Percentiles rank a stretch among this genome's conserved stretches.
Evolutionary conservation across 2,329 filamentous ascomycete species (phyloP).

Genomic region (Trichophyton benhamiae): DNA sequence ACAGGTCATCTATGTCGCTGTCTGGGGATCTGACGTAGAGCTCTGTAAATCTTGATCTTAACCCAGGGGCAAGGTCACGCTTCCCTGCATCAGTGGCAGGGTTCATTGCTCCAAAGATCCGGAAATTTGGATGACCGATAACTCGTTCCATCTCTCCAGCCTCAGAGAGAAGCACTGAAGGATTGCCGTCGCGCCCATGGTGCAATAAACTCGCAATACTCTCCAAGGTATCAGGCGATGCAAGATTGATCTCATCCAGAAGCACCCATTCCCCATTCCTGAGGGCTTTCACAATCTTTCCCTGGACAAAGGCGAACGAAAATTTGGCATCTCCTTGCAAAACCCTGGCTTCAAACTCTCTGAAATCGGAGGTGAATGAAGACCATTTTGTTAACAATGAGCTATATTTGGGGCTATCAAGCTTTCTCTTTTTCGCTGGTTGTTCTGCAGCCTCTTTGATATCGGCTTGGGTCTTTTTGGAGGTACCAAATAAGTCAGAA

Average conservation of each 20-base stretch:
- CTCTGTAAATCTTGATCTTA: constrained; percentile 88
- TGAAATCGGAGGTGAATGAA: constrained; percentile 59
- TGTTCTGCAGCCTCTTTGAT: constrained; percentile 36
- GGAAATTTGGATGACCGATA: constrained; percentile 78
- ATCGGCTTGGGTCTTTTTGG: constrained; percentile 37
- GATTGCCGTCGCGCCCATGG: constrained; percentile 55
- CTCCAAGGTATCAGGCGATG: constrained; percentile 86
- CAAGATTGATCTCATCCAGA: constrained; percentile 92
- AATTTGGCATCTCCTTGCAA: constrained; percentile 64
- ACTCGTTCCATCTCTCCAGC: constrained; percentile 87
- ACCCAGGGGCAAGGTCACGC: constrained; percentile 75
- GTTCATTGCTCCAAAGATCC: constrained; percentile 98
- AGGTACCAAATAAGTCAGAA: constrained; percentile 50
- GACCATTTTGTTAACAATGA: constrained; percentile 64
- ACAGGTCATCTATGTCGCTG: constrained; percentile 68
- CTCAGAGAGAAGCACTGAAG: constrained; percentile 81
- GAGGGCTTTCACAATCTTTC: constrained; percentile 90
- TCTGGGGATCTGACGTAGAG: constrained; percentile 89
- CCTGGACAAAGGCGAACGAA: constrained; percentile 91
- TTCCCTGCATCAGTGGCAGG: constrained; percentile 96
- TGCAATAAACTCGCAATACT: constrained; percentile 79
- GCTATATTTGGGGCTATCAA: constrained; percentile 41
- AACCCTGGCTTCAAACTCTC: constrained; percentile 65
- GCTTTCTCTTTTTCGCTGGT: constrained; percentile 58
- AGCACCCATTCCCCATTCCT: constrained; percentile 95